These are phyloP conservation scores for Dacryopinax spathularia DNA, from an alignment of 768 basidiomycete genomes.

Conservation along the genomic window DNA sequence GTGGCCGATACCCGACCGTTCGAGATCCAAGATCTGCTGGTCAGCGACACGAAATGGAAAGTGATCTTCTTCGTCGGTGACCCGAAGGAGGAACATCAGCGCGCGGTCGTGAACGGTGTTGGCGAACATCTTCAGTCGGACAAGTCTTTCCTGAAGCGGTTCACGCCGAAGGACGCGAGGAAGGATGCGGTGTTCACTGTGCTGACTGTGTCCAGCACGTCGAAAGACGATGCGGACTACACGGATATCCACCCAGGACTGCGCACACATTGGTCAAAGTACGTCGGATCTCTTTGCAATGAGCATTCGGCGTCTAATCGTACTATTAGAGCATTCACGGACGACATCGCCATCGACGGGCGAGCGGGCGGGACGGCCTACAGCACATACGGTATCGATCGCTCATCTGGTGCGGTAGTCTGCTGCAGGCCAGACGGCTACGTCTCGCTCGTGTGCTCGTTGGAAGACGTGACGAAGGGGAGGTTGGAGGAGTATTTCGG, in stretches of 20 bases:
- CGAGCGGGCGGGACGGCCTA: background rate
- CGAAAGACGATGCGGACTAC: slow-evolving; percentile 26
- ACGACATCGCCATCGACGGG: background rate
- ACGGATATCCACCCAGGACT: slow-evolving; percentile 35
- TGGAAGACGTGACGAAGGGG: background rate
- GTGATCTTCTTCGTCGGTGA: slow-evolving; percentile 42
- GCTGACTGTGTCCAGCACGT: slow-evolving; percentile 21
- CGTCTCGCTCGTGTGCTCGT: background rate
- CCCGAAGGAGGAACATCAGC: slow-evolving; percentile 22
- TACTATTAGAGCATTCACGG: background rate
- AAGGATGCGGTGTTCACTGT: slow-evolving; percentile 20
- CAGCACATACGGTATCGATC: background rate
- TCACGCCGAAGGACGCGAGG: slow-evolving; percentile 18
- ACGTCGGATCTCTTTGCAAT: background rate
- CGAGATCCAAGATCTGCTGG: slow-evolving; percentile 41
- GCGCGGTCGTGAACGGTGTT: slow-evolving; percentile 21
- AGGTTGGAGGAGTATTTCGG: background rate
- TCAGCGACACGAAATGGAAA: slow-evolving; percentile 41
- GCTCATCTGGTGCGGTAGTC: background rate
- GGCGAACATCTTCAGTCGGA: slow-evolving; percentile 23
- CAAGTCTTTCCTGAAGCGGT: slow-evolving; percentile 20
- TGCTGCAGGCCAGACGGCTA: background rate
- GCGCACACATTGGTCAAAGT: slow-evolving; percentile 50
- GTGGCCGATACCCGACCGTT: slow-evolving; percentile 37
- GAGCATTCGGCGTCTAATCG: background rate